These are phyloP conservation scores for Clonostachys byssicola DNA, from an alignment of 2,329 filamentous ascomycete genomes.

Conservation along the genomic window DNA sequence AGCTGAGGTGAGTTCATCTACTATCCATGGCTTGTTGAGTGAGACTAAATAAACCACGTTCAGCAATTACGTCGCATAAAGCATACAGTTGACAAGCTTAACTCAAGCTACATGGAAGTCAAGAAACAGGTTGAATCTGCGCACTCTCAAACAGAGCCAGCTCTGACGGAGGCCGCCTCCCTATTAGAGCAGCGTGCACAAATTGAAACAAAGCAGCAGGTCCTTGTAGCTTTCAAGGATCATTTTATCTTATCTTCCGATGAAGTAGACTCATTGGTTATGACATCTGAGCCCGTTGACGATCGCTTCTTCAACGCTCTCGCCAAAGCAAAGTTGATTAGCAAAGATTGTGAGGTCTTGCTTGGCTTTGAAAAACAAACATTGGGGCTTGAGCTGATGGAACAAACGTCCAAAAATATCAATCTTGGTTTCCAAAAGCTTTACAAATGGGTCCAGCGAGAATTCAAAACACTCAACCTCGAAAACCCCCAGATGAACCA, in stretches of 20 bases:
- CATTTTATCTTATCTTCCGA: conserved; percentile 85
- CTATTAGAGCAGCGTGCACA: conserved; percentile 71
- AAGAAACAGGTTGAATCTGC: conserved; percentile 72
- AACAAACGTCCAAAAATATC: conserved; percentile 80
- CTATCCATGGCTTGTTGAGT: background rate
- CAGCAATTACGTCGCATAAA: conserved; percentile 88
- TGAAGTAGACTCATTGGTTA: conserved; percentile 71
- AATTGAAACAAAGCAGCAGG: conserved; percentile 73
- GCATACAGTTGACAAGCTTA: conserved; percentile 70
- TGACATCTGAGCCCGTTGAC: conserved; percentile 76
- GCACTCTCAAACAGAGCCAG: conserved; percentile 67
- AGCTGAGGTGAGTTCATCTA: conserved; percentile 61
- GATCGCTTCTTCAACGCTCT: conserved; percentile 79
- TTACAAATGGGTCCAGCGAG: conserved; percentile 90
- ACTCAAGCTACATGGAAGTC: conserved; percentile 77
- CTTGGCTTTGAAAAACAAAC: conserved; percentile 88
- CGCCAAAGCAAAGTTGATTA: conserved; percentile 77
- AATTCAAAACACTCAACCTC: conserved; percentile 87
- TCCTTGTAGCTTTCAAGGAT: conserved; percentile 71
- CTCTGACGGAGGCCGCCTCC: conserved; percentile 71
- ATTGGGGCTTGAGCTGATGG: conserved; percentile 85
- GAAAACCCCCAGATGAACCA: conserved; percentile 91
- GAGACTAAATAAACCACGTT: conserved; percentile 14
- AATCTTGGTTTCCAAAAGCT: conserved; percentile 93
- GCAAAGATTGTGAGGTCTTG: conserved; percentile 82